phyloP scores from a whole-genome alignment of 208 protist species.

The Angomonas ambiguus region DNA sequence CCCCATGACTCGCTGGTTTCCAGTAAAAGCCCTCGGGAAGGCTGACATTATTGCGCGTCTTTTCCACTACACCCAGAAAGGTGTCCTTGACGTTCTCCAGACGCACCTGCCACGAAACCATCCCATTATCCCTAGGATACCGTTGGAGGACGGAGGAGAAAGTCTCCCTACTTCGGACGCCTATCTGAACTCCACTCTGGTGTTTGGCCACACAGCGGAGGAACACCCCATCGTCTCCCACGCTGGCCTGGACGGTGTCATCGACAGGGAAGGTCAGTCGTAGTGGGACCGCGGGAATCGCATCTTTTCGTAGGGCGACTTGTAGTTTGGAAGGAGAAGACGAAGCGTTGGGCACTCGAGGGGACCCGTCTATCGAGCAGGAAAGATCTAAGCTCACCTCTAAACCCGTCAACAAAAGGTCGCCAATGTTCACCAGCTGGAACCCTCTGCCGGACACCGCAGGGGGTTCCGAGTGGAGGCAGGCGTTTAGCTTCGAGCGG shows the following conservation, averaged over 20 bases:
- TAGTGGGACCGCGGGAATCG: slow-evolving; percentile 12
- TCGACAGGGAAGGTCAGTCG: slow-evolving; percentile 62
- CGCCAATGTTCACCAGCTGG: slow-evolving; percentile 37
- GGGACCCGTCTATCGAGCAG: slow-evolving; percentile 11
- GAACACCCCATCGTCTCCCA: slow-evolving; percentile 44
- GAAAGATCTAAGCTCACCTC: slow-evolving; percentile 57
- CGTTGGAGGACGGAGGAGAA: slow-evolving; percentile 29
- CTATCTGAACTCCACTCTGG: slow-evolving; percentile 47
- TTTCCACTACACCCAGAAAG: slow-evolving; percentile 77
- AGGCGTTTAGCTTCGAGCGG: slow-evolving; percentile 27
- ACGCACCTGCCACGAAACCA: slow-evolving; percentile 66
- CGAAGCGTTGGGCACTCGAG: not conserved
- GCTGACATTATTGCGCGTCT: slow-evolving; percentile 18
- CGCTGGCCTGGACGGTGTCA: slow-evolving; percentile 54
- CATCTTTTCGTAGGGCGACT: not conserved
- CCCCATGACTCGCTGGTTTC: slow-evolving; percentile 48
- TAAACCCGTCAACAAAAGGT: slow-evolving; percentile 39
- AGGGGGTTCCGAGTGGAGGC: slow-evolving; percentile 33
- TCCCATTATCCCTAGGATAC: slow-evolving; percentile 48
- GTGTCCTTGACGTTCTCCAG: slow-evolving; percentile 60
- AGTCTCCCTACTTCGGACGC: slow-evolving; percentile 73
- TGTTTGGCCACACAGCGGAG: slow-evolving; percentile 51
- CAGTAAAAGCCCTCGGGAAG: slow-evolving; percentile 81
- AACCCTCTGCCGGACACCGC: slow-evolving; percentile 56
- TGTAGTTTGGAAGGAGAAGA: not conserved